Evolutionary conservation across 177 flowering plant genomes (phyloP), one percentile per base, ranked within the genome.

Genomic region (Vitis hybrid): DNA sequence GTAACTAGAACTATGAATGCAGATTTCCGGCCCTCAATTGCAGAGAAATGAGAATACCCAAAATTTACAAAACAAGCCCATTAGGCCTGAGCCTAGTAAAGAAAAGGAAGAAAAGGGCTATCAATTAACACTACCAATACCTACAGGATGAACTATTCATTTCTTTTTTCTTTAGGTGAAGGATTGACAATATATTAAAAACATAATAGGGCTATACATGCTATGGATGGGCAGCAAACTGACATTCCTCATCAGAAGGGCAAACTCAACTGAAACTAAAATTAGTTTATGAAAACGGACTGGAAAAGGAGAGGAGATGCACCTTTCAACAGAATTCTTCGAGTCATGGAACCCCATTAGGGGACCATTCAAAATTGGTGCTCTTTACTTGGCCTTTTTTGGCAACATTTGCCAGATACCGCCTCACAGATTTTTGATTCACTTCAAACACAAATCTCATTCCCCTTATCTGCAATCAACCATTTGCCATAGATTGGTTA

Each of bases 401-500:
- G n/a, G 45, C 64, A 11, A 49, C 50, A 31, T 66, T 76, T 5
- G 76, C 70, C 51, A 85, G 31, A 66, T 80, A 79, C 61, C 68
- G 82, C 75, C 70, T 84, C 57, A 81, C 80, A 48, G 72, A 67
- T 18, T 70, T 78, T 45, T 72, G 77, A 64, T 82, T 82, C 33
- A 75, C 76, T 80, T 90, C 94, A 66, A 92, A 92, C 20, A 87
- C 69, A 72, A 89, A 87, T 11, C 84, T 70, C 81, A 92, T 74
- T 64, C 76, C 88, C 63, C 83, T 79, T 50, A 90, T 82, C 97
- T 92, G 97, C 78, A 77, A 56, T 55, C 26, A 55, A 70, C 7
- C 65, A 67, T 45, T 19, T 59, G 56, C 51, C 13, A 29, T 56
- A 22, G n/a, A 57, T 65, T 53, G 62, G 55, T 53, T 50, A 31